Percentiles rank a stretch among this genome's conserved stretches.
Evolutionary conservation across 371 early-diverging fungal genomes (phyloP).

Genomic region (Mucor irregularis): DNA sequence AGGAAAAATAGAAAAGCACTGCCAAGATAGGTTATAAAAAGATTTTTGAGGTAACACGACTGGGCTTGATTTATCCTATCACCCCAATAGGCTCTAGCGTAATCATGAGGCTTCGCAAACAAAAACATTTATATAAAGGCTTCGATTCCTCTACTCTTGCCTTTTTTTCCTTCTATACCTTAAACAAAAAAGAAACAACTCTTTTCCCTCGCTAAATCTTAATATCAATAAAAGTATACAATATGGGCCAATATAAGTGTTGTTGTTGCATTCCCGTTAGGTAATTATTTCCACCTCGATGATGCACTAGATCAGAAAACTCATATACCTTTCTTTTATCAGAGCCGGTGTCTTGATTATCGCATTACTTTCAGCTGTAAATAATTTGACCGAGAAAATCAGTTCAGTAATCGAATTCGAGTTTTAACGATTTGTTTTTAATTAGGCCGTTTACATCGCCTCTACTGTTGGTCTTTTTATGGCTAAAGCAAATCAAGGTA

Average conservation of each 20-base stretch:
- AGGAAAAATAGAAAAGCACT: not conserved
- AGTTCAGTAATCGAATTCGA: not conserved
- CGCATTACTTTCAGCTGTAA: conserved; percentile 30
- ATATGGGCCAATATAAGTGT: conserved; percentile 29
- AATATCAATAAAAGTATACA: not conserved
- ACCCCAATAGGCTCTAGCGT: not conserved
- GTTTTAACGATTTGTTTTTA: not conserved
- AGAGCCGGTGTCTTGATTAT: conserved; percentile 35
- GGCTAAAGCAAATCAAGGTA: conserved; percentile 1
- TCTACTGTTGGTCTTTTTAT: conserved; percentile 16
- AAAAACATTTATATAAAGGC: conserved; percentile 3
- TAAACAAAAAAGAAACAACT: too few species aligned
- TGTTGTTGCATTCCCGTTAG: conserved; percentile 30
- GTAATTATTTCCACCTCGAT: conserved; percentile 1
- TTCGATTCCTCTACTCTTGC: not conserved
- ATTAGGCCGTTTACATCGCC: conserved; percentile 20
- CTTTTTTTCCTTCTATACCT: not conserved
- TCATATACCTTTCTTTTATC: not conserved
- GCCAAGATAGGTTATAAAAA: conserved; percentile 3
- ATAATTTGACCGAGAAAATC: not conserved
- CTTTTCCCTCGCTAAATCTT: not conserved
- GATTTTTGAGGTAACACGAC: not conserved
- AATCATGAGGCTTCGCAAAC: conserved; percentile 25
- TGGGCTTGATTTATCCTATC: conserved; percentile 7
- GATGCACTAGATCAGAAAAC: not conserved